A percentile compares a stretch with the other conserved stretches of the same genome.
These are phyloP conservation scores for Ceratobasidium sp. DNA, from an alignment of 1,284 basidiomycete species.

Conservation along the genomic window DNA sequence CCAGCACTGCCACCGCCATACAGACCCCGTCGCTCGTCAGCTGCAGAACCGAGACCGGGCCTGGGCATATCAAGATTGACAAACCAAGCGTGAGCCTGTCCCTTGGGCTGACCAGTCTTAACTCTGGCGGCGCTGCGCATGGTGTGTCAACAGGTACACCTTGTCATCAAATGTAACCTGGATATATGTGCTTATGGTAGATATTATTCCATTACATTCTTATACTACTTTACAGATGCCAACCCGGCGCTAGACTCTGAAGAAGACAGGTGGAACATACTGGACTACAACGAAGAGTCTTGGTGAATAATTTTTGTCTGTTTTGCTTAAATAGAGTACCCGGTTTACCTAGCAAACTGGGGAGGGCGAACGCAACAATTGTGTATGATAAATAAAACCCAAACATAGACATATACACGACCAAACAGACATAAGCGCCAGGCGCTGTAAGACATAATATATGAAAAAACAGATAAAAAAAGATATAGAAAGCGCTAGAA, in stretches of 20 bases:
- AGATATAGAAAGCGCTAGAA: too few species aligned
- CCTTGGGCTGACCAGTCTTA: background rate
- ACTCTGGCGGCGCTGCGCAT: background rate
- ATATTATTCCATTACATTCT: background rate
- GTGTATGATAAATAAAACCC: background rate
- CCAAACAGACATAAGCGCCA: too few species aligned
- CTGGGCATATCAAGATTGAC: background rate
- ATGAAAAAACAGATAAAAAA: too few species aligned
- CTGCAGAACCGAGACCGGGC: too few species aligned
- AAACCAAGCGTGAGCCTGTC: background rate
- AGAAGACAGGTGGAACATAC: background rate
- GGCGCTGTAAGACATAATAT: too few species aligned
- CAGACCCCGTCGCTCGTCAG: too few species aligned
- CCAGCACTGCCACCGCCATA: too few species aligned
- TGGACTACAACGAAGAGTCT: background rate
- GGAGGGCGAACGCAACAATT: slow-evolving; percentile 6
- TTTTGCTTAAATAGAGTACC: background rate
- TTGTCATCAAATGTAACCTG: background rate
- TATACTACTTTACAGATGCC: background rate
- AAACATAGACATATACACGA: too few species aligned
- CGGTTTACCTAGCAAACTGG: background rate
- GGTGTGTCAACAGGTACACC: background rate
- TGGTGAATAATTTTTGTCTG: background rate
- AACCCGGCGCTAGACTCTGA: background rate
- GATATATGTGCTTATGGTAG: background rate